Evolutionary conservation across 345 rosid species (phyloP), one percentile per base, ranked within the genome.

Genomic region (Populus tremula): DNA sequence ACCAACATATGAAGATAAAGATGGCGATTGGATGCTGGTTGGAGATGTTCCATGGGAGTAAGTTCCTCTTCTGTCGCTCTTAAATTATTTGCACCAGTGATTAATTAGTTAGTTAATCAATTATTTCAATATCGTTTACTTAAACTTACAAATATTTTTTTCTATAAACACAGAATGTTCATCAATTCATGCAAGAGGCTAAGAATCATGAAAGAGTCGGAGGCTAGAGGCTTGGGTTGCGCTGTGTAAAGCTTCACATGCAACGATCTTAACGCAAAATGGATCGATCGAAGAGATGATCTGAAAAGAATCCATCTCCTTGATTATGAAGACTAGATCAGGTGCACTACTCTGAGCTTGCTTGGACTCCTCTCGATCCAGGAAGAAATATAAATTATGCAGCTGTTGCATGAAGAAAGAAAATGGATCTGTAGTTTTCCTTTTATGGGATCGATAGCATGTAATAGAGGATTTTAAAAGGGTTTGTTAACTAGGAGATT

Each of bases 191-290:
- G 92, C 85, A 89, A 86, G 73, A 89, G 85, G 80, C 80, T 89
- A 13, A 82, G 92, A 77, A 82, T 89, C 84, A 85, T 86, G 90
- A 87, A 84, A 81, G 89, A 87, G 71, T 84, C 92, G 17, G 92
- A 89, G 27, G 90, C 86, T 49, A 43, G 78, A 80, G 91, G 91
- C 33, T 71, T 87, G 72, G 84, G 86, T 6, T 86, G 85, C 56
- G 82, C 53, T 74, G 75, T 72, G 78, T 87, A 83, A 84, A 68
- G 29, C 23, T 29, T 67, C 21, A 31, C 6, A 2, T 29, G 59
- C 50, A 8, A 36, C 3, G 0, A 31, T 33, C 45, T 13, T 10
- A 12, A 39, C 27, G 11, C 12, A 59, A 9, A 29, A 59, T 59
- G 64, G 25, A 59, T 27, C 27, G 64, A 43, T 43, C 47, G 47